These are phyloP conservation scores for Leccinum pallidistipes DNA, from an alignment of 1,284 basidiomycete species.

Conservation along the genomic window DNA sequence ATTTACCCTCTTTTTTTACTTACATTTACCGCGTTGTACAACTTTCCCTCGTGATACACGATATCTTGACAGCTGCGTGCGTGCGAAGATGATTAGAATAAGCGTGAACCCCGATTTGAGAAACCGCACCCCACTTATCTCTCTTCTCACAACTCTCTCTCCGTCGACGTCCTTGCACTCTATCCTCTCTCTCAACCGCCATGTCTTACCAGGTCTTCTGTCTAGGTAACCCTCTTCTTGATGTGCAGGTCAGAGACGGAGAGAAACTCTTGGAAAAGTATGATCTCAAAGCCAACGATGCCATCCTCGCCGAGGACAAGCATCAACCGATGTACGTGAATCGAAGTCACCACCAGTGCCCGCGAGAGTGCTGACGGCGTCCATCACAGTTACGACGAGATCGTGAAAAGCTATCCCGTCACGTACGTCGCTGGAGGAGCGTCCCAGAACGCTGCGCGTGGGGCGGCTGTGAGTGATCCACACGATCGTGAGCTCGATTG, in stretches of 20 bases:
- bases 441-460: constrained; percentile 94
- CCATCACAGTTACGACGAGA: constrained; percentile 77
- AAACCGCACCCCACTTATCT: neutral
- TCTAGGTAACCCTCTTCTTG: constrained; percentile 89
- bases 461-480: constrained; percentile 78
- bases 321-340: constrained; percentile 75
- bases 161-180: constrained; percentile 11
- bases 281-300: constrained; percentile 92
- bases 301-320: constrained; percentile 91
- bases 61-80: neutral
- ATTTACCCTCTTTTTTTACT: neutral
- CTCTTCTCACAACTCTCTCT: constrained; percentile 12
- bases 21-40: neutral
- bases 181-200: constrained; percentile 11
- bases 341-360: neutral
- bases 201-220: constrained; percentile 63
- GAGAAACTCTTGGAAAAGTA: constrained; percentile 91
- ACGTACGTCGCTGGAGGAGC: constrained; percentile 97
- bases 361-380: constrained; percentile 1
- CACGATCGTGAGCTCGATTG: constrained; percentile 3
- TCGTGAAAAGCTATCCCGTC: constrained; percentile 76
- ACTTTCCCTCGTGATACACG: neutral
- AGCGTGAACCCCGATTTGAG: neutral
- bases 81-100: neutral
- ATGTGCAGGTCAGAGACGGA: constrained; percentile 85